Evolutionary conservation across 495 filamentous ascomycete species (phyloP).

Genomic region (Penicillium angulare): DNA sequence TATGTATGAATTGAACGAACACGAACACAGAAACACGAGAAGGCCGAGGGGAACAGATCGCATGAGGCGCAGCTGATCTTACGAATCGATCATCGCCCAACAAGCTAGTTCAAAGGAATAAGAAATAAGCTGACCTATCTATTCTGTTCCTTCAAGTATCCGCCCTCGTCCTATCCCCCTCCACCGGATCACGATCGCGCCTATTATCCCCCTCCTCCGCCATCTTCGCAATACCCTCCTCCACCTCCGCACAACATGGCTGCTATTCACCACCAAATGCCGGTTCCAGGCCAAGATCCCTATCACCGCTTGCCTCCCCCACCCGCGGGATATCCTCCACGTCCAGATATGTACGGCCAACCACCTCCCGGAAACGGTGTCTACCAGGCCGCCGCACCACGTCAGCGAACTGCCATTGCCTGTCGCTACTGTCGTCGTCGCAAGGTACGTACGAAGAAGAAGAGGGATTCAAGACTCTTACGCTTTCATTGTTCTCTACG

Average conservation of each 20-base stretch:
- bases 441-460: slow-evolving; percentile 55
- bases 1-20: slow-evolving; percentile 20
- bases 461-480: too few species aligned
- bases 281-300: slow-evolving; percentile 35
- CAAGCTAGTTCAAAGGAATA: neutral
- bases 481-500: too few species aligned
- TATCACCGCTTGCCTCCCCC: slow-evolving; percentile 40
- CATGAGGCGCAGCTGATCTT: neutral
- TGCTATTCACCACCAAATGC: slow-evolving; percentile 31
- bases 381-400: slow-evolving; percentile 66
- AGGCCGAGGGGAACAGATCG: neutral
- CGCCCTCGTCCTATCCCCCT: slow-evolving; percentile 29
- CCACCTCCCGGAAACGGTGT: slow-evolving; percentile 52
- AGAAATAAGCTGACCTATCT: neutral
- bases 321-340: slow-evolving; percentile 37
- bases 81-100: too few species aligned
- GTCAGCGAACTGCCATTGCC: slow-evolving; percentile 81
- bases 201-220: slow-evolving; percentile 39
- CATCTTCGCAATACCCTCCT: slow-evolving; percentile 23
- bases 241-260: slow-evolving; percentile 38
- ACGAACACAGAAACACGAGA: neutral
- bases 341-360: slow-evolving; percentile 44
- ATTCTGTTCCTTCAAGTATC: slow-evolving; percentile 33
- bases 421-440: slow-evolving; percentile 79
- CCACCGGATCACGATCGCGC: slow-evolving; percentile 37